These are phyloP conservation scores for Entomophthora muscae DNA, from an alignment of 371 early-diverging fungal genomes.

Conservation along the genomic window DNA sequence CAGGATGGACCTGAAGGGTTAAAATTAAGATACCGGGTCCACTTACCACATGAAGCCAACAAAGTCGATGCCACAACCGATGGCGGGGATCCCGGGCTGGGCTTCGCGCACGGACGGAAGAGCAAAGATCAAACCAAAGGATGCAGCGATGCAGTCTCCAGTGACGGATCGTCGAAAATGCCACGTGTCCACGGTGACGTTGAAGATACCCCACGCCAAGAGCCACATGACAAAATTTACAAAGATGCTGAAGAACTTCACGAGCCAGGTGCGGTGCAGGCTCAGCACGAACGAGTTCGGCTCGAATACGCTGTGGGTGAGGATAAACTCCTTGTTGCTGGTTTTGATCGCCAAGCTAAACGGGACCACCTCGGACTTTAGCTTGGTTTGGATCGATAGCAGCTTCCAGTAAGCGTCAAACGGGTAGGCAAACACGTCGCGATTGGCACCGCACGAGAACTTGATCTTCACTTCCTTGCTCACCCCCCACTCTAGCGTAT, in stretches of 20 bases:
- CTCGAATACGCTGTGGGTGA: no score
- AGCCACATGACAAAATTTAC: not conserved
- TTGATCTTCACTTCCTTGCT: no score
- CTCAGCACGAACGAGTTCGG: not conserved
- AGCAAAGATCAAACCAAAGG: not conserved
- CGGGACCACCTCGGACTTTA: no score
- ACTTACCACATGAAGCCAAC: slow-evolving; percentile 1
- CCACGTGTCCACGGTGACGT: not conserved
- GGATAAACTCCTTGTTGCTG: no score
- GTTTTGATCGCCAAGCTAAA: no score
- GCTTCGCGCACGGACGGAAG: not conserved
- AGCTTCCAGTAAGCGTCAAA: no score
- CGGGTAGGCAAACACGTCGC: no score
- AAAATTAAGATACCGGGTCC: no score
- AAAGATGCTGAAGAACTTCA: not conserved
- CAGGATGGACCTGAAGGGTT: no score
- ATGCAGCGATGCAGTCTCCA: not conserved
- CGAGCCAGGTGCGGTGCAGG: not conserved
- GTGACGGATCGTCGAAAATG: not conserved
- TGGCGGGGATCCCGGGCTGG: not conserved
- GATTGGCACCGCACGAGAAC: no score
- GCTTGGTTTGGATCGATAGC: no score
- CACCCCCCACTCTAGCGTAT: no score
- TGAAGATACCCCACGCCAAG: not conserved
- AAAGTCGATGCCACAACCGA: not conserved